Base-by-base conservation (phyloP, 2,329 filamentous ascomycete genomes). In the Penicillium rolfsii region DNA sequence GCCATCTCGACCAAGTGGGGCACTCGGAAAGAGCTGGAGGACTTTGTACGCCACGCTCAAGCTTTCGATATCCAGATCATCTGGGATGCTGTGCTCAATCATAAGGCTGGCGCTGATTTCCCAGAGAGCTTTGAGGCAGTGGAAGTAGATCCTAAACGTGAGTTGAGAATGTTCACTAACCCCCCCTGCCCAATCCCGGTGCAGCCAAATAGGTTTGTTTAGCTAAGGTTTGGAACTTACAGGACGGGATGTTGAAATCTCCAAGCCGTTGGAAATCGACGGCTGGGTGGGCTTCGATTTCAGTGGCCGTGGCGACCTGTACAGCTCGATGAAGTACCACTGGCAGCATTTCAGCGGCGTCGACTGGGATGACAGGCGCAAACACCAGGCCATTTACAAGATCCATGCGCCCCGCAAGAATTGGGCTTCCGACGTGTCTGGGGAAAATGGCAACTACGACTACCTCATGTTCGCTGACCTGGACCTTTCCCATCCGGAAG, bases 391-490 rank as follows among this genome's bases (percentile, higher is more conserved):
- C 1, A 84, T 91, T 52, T 91, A 85, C 78, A 87, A 86, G 73
- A 85, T 91, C 52, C 72, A 86, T 2, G 87, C 85, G 0, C 84
- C 83, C 16, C 82, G 84, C 57, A 89, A 90, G 69, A 81, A 82
- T 40, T 91, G 88, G 89, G 85, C 85, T 2, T 69, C 82, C 0
- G 82, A 83, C 14, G 87, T 89, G 3, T 86, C 86, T 30, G 81
- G 84, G 22, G 81, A 89, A 72, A 83, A 86, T 64, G 89, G 89
- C 7, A 91, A 91, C 69, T 87, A 84, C 54, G 82, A 83, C 65
- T 91, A 87, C 70, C 81, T 91, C 16, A 90, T 91, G 87, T 91
- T 90, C 67, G 85, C 87, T 5, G 86, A 91, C 72, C 73, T 91
- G 41, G 88, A 91, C 73, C 89, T 89, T 71, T 75, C 78, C 2